Evolutionary conservation across 257 asterid genomes (phyloP).

Genomic region (Gentiana dahurica): DNA sequence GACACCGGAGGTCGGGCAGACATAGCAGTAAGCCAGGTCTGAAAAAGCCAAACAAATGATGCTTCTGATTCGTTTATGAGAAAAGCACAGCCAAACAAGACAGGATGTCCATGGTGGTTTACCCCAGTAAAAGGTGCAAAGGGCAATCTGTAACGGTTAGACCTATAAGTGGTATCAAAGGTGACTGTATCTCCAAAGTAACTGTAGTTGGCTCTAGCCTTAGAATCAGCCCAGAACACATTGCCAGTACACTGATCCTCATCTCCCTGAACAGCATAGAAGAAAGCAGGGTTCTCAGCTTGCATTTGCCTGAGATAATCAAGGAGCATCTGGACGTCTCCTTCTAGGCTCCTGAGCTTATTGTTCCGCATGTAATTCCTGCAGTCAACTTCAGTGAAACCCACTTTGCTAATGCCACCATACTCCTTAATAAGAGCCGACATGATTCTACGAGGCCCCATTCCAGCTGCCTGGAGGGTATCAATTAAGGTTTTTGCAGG

Average conservation of each 20-base stretch:
- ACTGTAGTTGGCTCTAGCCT: slow-evolving; percentile 54
- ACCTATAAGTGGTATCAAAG: slow-evolving; percentile 89
- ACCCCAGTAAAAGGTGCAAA: slow-evolving; percentile 93
- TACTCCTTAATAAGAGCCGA: slow-evolving; percentile 92
- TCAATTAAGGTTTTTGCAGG: slow-evolving; percentile 94
- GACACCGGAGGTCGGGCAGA: slow-evolving; percentile 62
- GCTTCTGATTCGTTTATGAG: slow-evolving; percentile 84
- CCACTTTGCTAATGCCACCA: slow-evolving; percentile 92
- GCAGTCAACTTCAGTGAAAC: slow-evolving; percentile 96
- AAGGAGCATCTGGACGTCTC: slow-evolving; percentile 83
- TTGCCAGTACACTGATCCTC: slow-evolving; percentile 69
- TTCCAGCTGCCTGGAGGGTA: slow-evolving; percentile 97
- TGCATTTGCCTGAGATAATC: slow-evolving; percentile 89
- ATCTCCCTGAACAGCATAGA: slow-evolving; percentile 74
- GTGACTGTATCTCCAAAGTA: slow-evolving; percentile 94
- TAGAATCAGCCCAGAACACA: slow-evolving; percentile 92
- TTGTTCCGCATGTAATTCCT: slow-evolving; percentile 88
- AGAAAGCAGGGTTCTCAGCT: slow-evolving; percentile 54
- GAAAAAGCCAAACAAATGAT: slow-evolving; percentile 78
- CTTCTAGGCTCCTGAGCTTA: slow-evolving; percentile 81
- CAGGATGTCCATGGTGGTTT: slow-evolving; percentile 96
- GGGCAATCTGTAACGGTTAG: slow-evolving; percentile 89
- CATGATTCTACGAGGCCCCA: slow-evolving; percentile 98
- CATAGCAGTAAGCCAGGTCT: slow-evolving; percentile 92
- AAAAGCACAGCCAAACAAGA: slow-evolving; percentile 90